These are phyloP conservation scores for Claviceps sp. DNA, from an alignment of 2,329 filamentous ascomycete species.

Conservation along the genomic window DNA sequence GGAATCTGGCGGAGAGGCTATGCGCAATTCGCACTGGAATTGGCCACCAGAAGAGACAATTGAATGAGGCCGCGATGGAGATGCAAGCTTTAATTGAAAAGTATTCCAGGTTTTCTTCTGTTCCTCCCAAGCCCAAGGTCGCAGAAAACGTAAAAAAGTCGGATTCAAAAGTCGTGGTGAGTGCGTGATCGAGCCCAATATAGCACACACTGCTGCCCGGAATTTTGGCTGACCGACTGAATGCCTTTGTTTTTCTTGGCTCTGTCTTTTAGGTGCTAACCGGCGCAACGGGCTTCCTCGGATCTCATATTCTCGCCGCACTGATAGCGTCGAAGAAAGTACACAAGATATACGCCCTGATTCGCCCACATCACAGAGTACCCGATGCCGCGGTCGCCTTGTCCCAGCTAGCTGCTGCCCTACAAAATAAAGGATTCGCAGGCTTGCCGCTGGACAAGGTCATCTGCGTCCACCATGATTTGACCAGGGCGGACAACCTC, in stretches of 20 bases:
- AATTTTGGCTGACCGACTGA: not conserved
- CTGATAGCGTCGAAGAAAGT: constrained; percentile 44
- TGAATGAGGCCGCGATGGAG: not conserved
- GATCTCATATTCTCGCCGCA: constrained; percentile 46
- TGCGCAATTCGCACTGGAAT: not conserved
- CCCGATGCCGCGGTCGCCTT: not conserved
- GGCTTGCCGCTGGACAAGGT: constrained; percentile 15
- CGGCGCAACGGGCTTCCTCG: constrained; percentile 51
- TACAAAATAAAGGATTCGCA: constrained; percentile 17
- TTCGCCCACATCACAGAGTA: constrained; percentile 25
- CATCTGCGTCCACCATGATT: constrained; percentile 9
- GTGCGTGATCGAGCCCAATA: not conserved
- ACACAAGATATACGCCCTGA: constrained; percentile 36
- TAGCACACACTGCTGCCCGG: not conserved
- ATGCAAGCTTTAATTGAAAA: not conserved
- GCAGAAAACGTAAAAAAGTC: not conserved
- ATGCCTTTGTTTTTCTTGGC: not conserved
- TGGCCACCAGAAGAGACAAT: not conserved
- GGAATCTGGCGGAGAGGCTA: constrained; percentile 9
- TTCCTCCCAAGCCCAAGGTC: not conserved
- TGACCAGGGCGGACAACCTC: constrained; percentile 5
- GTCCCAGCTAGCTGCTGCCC: not conserved
- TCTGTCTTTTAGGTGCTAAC: constrained; percentile 27
- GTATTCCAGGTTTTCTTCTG: not conserved
- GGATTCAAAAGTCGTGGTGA: not conserved